These are phyloP conservation scores for Hamigera avellanea DNA, from an alignment of 495 filamentous ascomycete genomes.

Conservation along the genomic window DNA sequence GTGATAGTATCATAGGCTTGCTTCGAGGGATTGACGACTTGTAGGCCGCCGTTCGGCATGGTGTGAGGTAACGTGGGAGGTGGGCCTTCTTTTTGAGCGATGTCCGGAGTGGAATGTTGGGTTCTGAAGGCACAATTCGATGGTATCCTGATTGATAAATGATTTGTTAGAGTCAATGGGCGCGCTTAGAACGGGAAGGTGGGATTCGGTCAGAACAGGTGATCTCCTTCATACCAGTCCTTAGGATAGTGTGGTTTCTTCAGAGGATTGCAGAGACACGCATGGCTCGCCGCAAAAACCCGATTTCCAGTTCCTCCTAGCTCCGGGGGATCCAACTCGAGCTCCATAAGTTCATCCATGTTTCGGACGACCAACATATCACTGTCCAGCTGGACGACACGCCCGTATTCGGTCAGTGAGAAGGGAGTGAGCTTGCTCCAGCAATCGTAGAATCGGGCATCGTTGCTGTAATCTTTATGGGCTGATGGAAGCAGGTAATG, in stretches of 20 bases:
- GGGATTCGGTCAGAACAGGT: neutral
- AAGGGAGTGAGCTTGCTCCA: constrained; percentile 67
- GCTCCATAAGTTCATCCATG: constrained; percentile 68
- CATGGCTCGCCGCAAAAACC: constrained; percentile 58
- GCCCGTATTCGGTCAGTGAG: constrained; percentile 47
- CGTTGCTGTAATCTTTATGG: constrained; percentile 44
- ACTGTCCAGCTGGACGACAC: constrained; percentile 59
- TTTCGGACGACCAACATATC: constrained; percentile 61
- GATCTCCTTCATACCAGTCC: constrained; percentile 48
- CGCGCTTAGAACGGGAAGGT: neutral
- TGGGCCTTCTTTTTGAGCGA: constrained; percentile 39
- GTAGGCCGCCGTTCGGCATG: constrained; percentile 56
- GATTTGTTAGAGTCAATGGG: neutral
- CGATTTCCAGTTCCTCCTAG: constrained; percentile 35
- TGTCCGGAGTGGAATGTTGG: constrained; percentile 41
- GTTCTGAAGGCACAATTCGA: constrained; percentile 58
- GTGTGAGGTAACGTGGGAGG: constrained; percentile 37
- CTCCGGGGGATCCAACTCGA: constrained; percentile 44
- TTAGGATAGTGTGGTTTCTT: constrained; percentile 53
- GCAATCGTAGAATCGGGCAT: constrained; percentile 62
- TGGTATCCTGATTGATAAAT: constrained; percentile 33
- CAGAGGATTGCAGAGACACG: constrained; percentile 64
- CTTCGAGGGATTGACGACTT: constrained; percentile 49
- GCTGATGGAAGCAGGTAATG: constrained; percentile 49
- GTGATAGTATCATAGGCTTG: constrained; percentile 40